Percentiles rank a stretch among this genome's conserved stretches.
Evolutionary conservation across 495 filamentous ascomycete species (phyloP).

Genomic region (Penicillium fimorum): DNA sequence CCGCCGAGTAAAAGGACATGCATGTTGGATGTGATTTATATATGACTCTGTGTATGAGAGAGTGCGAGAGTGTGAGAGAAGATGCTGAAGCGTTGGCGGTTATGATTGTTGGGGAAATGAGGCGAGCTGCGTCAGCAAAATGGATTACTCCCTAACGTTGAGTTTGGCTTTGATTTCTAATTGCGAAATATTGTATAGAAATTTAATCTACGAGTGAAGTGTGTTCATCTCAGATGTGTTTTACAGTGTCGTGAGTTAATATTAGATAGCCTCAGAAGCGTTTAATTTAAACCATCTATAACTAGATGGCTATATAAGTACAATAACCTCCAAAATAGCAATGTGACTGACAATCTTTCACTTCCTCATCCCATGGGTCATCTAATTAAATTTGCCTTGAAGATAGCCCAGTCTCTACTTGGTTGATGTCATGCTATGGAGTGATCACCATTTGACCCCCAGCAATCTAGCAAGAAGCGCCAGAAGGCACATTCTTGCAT

Average conservation of each 20-base stretch:
- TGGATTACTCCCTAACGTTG: neutral
- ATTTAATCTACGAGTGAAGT: neutral
- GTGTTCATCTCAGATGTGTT: neutral
- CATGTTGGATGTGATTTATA: constrained; percentile 26
- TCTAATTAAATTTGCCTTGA: neutral
- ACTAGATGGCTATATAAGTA: neutral
- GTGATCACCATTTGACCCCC: neutral
- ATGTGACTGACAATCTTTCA: neutral
- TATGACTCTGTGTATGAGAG: neutral
- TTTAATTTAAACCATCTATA: neutral
- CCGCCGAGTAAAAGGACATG: constrained; percentile 75
- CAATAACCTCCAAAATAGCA: neutral
- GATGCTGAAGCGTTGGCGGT: neutral
- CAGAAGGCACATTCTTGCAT: constrained; percentile 45
- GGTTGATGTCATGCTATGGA: neutral
- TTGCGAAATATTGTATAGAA: neutral
- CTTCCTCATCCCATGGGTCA: neutral
- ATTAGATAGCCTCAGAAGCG: neutral
- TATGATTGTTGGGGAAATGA: neutral
- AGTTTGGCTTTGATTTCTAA: constrained; percentile 3
- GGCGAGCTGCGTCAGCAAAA: neutral
- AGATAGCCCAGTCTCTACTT: neutral
- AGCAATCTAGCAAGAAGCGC: constrained; percentile 38
- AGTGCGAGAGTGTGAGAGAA: neutral
- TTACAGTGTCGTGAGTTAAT: neutral